Percentiles rank a stretch among this genome's conserved stretches.
These are phyloP conservation scores for Bryopsis sp. DNA, from an alignment of 139 green algal genomes.

Conservation along the genomic window DNA sequence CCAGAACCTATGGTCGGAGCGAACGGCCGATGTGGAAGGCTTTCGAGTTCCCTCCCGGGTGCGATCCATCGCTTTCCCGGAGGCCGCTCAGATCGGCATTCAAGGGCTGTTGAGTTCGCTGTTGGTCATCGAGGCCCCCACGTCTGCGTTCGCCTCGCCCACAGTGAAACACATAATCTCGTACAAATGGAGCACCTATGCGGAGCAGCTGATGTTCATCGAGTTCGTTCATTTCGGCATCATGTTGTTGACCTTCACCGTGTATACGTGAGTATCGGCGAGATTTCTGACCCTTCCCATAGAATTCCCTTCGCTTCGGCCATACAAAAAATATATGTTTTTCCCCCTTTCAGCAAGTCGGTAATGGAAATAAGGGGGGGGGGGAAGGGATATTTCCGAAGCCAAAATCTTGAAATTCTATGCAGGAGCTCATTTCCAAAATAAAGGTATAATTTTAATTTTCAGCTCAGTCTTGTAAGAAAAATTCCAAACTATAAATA, in stretches of 20 bases:
- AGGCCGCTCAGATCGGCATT: conserved; percentile 1
- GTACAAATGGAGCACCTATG: conserved; percentile 20
- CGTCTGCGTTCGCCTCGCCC: background rate
- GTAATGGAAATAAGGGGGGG: background rate
- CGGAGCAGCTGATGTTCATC: background rate
- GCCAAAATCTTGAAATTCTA: too few species aligned
- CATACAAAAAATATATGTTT: too few species aligned
- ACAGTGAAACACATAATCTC: conserved; percentile 9
- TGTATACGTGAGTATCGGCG: too few species aligned
- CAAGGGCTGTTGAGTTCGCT: conserved; percentile 3
- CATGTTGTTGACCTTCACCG: conserved; percentile 1
- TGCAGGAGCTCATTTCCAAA: too few species aligned
- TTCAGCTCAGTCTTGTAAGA: too few species aligned
- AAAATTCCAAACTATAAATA: too few species aligned
- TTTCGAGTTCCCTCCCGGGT: background rate
- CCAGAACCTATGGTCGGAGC: too few species aligned
- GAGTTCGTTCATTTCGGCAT: background rate
- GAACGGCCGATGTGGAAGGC: too few species aligned
- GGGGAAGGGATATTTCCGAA: background rate
- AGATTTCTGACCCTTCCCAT: too few species aligned
- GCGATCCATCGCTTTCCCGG: background rate
- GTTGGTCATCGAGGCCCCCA: background rate
- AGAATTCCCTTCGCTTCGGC: too few species aligned
- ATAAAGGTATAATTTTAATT: too few species aligned
- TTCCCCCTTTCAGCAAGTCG: background rate